A percentile compares a stretch with the other conserved stretches of the same genome.
phyloP scores from a whole-genome alignment of 345 rosid species.

The Rhodamnia rubescens region DNA sequence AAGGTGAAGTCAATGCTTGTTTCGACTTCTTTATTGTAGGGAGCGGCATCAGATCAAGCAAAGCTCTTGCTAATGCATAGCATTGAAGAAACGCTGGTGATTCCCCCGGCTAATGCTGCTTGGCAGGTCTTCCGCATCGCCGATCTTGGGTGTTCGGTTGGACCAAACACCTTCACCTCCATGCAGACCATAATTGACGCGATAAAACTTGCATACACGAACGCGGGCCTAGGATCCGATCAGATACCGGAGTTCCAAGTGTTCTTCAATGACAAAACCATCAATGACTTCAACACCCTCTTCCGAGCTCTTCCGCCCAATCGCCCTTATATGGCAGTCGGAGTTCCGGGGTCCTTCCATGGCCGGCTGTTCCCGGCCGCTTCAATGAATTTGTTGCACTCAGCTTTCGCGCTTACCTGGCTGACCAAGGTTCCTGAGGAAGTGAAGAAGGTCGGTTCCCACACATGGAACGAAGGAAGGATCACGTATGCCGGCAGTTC shows the following conservation, averaged over 20 bases:
- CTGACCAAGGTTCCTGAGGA: slow-evolving; percentile 19
- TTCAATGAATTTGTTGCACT: slow-evolving; percentile 17
- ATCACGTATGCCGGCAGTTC: background rate
- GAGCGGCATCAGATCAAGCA: background rate
- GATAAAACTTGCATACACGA: slow-evolving; percentile 1
- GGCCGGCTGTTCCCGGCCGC: slow-evolving; percentile 18
- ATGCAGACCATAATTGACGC: slow-evolving; percentile 22
- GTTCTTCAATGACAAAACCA: slow-evolving; percentile 29
- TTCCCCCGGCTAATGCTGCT: background rate
- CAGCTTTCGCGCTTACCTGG: slow-evolving; percentile 22
- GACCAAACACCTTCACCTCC: slow-evolving; percentile 31
- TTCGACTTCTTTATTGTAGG: background rate
- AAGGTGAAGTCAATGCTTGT: background rate
- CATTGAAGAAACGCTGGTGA: background rate
- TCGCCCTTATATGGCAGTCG: slow-evolving; percentile 12
- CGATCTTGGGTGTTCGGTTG: slow-evolving; percentile 18
- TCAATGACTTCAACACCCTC: slow-evolving; percentile 41
- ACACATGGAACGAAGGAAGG: slow-evolving; percentile 2
- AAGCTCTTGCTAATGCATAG: background rate
- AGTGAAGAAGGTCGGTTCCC: background rate
- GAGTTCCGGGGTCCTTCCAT: slow-evolving; percentile 32
- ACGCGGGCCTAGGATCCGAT: background rate
- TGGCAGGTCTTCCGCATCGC: slow-evolving; percentile 4
- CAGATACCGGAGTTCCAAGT: slow-evolving; percentile 21
- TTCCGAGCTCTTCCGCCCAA: slow-evolving; percentile 19